Base-by-base conservation (phyloP, 2,329 filamentous ascomycete genomes). In the Basipetospora sp. region DNA sequence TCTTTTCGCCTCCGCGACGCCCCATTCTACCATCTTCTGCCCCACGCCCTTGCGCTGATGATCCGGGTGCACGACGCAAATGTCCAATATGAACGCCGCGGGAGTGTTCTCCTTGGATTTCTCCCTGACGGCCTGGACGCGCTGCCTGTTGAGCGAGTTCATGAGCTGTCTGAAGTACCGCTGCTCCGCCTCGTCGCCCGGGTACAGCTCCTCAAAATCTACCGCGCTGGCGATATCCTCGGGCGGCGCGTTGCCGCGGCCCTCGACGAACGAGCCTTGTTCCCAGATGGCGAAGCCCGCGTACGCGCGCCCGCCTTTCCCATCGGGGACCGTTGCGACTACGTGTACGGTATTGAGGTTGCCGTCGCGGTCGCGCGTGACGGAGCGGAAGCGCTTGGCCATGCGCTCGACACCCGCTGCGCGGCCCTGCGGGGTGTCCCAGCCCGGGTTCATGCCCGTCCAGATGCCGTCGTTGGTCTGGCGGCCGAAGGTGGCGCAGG, bases 281-380 rank as follows among this genome's bases (percentile, higher is more conserved):
- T 56, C 46, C 71, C 71, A 76, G 39, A 73, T 64, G 3, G 71
- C 68, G 19, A 68, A 42, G 13, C 71, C 71, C 8, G 56, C 70
- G n/a, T 72, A 55, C 8, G 44, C 37, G 29, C 51, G 51, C 18
- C 37, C 6, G 22, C 22, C 22, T 6, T 3, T 15, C 18, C 41
- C 41, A 2, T 47, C 46, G 1, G 59, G 49, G 1, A 71, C 33
- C 0, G 64, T 71, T 2, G 69, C 71, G 42, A 72, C 72, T 42
- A 74, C 54, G 42, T 67, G 72, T 1, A 72, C 38, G 1, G 60
- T 64, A 46, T 69, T 71, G 2, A 58, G 56, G 8, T 60, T 48
- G n/a, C 67, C 65, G 26, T 58, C 43, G 8, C 50, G 53, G 49
- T 70, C 62, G 8, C 41, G 51, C 3, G 57, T 59, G 4, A 53